Percentiles rank a stretch among this genome's conserved stretches.
Conservation (phyloP, 2,329 filamentous ascomycete genomes). For the Chaetoscypha palmicola region DNA sequence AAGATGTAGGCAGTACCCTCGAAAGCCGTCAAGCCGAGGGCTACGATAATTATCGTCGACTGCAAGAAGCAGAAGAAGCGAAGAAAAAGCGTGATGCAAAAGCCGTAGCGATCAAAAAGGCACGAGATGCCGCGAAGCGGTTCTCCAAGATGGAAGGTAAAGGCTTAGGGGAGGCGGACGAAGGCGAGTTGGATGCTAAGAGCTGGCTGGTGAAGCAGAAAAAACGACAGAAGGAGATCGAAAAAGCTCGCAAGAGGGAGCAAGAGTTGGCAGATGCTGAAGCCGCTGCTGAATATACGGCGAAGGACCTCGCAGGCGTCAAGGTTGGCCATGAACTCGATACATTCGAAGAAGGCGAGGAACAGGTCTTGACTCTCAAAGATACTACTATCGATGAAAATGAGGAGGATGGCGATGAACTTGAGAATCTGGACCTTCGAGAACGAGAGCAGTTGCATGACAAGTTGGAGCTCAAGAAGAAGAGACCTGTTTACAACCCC, state of each 20-base stretch:
- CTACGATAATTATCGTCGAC: conserved; percentile 64
- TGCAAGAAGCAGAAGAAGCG: conserved; percentile 63
- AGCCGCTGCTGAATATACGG: conserved; percentile 68
- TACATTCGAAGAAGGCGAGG: conserved; percentile 73
- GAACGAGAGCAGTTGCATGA: conserved; percentile 69
- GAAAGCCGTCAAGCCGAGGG: conserved; percentile 70
- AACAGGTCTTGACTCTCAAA: conserved; percentile 91
- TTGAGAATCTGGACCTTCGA: conserved; percentile 68
- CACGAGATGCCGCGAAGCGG: conserved; percentile 75
- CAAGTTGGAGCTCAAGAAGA: conserved; percentile 80
- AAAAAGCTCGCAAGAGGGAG: conserved; percentile 62
- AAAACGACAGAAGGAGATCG: conserved; percentile 89
- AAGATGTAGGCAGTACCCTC: conserved; percentile 73
- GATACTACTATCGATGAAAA: conserved; percentile 79
- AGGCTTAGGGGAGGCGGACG: conserved; percentile 76
- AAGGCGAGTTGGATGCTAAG: conserved; percentile 64
- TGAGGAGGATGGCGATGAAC: conserved; percentile 82
- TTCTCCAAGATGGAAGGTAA: conserved; percentile 71
- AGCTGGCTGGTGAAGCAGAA: conserved; percentile 85
- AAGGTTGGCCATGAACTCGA: conserved; percentile 84
- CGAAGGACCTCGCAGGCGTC: conserved; percentile 80
- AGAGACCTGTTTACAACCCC: conserved; percentile 81
- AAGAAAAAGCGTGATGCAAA: conserved; percentile 75
- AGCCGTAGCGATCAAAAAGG: conserved; percentile 77
- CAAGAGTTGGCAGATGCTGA: conserved; percentile 75